Base-by-base conservation (phyloP, 768 basidiomycete genomes). In the Pulveroboletus ravenelii region DNA sequence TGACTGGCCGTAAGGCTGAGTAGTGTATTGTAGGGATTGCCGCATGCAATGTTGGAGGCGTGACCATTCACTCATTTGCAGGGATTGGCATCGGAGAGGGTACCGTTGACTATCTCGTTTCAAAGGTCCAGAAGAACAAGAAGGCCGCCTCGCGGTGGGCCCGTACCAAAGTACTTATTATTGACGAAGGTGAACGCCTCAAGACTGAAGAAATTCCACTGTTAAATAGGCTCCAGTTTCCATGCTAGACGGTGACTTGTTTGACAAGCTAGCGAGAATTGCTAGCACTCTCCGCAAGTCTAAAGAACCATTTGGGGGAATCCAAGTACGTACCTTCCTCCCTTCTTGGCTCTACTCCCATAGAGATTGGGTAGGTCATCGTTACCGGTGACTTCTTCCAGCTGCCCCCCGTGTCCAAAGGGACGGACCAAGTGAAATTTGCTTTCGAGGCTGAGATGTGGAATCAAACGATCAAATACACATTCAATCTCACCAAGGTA, bases 371-470 rank as follows among this genome's bases (percentile, higher is more conserved):
- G 39, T 62, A 93, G 89, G 70, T 97, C 36, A 76, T 98, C 52
- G 85, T 97, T 20, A 95, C 93, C 2, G 96, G 96, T 8, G 96
- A 99, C 64, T 98, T 98, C 72, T 97, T 98, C 73, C 95, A 99
- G 66, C 79, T 99, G 5, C 96, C 96, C 0, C 96, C 96, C 2
- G 93, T 98, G 0, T 74, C 75, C 7, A 93, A 85, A 65, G 74
- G 78, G 23, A 48, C 63, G n/a, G 64, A 64, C 0, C 55, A 69
- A 46, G 80, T 89, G 38, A 91, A 85, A 61, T 98, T 97, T 60
- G 92, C 91, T 1, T 99, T 99, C 62, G 93, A 99, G 62, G 93
- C 93, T 0, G 70, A 78, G 15, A 67, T 71, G 47, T 97, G 96
- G 96, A 71, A 69, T 32, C 69, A 84, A 56, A 73, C 84, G 3